phyloP scores from a whole-genome alignment of 441 rosid genomes.

The Sinapis alba region DNA sequence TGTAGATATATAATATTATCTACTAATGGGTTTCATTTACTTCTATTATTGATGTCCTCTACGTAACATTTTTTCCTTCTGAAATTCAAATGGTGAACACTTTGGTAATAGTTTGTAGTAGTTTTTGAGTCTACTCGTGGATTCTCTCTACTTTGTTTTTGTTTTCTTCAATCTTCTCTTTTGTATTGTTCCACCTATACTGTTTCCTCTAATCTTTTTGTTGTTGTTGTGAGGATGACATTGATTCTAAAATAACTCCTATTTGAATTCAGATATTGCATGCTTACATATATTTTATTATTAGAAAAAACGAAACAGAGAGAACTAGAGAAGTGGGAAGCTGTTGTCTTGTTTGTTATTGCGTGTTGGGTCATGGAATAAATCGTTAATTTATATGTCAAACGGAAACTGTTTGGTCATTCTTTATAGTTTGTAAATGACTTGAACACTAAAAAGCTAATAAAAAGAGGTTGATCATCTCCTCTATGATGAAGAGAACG shows the following conservation, averaged over 20 bases:
- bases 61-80: conserved; percentile 31
- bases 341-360: background rate
- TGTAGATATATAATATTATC: conserved; percentile 34
- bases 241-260: conserved; percentile 11
- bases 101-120: conserved; percentile 27
- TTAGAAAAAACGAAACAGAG: background rate
- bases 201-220: background rate
- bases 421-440: background rate
- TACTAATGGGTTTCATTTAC: conserved; percentile 37
- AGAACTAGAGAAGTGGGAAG: background rate
- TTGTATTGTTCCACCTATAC: conserved; percentile 15
- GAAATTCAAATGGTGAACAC: conserved; percentile 14
- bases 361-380: background rate
- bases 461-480: background rate
- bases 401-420: conserved; percentile 2
- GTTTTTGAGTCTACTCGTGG: conserved; percentile 17
- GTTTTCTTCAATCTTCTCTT: background rate
- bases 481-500: background rate
- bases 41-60: conserved; percentile 23
- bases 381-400: background rate
- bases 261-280: background rate
- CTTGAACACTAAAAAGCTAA: background rate
- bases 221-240: conserved; percentile 31
- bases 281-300: background rate
- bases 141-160: background rate